A percentile compares a stretch with the other conserved stretches of the same genome.
These are phyloP conservation scores for Syzygium grande DNA, from an alignment of 345 rosid species.

Conservation along the genomic window DNA sequence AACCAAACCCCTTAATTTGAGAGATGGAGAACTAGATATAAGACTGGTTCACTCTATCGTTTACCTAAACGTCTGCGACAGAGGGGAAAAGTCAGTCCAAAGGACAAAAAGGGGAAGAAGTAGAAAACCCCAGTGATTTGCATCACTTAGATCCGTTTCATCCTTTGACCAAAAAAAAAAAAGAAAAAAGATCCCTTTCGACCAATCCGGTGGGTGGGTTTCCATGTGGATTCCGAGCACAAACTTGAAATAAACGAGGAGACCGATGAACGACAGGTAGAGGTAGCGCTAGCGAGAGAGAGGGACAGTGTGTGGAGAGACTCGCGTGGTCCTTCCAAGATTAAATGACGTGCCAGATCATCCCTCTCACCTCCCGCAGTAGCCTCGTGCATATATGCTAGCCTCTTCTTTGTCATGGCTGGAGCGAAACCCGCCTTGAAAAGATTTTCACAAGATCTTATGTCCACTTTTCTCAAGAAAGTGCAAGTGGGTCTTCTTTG, in stretches of 20 bases:
- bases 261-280: neutral
- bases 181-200: neutral
- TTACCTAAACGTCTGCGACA: neutral
- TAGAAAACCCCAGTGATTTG: neutral
- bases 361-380: no score
- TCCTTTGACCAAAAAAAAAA: no score
- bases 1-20: neutral
- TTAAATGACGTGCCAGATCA: neutral
- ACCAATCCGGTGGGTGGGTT: neutral
- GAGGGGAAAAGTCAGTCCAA: no score
- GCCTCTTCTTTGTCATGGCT: neutral
- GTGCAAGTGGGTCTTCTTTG: neutral
- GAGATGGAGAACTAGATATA: neutral
- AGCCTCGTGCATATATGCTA: neutral
- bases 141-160: neutral
- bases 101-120: no score
- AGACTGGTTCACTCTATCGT: neutral
- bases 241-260: neutral
- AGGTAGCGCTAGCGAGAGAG: neutral
- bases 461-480: neutral
- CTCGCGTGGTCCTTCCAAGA: neutral
- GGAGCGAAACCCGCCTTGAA: neutral
- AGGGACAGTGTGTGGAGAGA: neutral
- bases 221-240: neutral
- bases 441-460: neutral